Evolutionary conservation across 352 stramenopile species (phyloP), one percentile per base, ranked within the genome.

Genomic region (Globisporangium cystogenes): DNA sequence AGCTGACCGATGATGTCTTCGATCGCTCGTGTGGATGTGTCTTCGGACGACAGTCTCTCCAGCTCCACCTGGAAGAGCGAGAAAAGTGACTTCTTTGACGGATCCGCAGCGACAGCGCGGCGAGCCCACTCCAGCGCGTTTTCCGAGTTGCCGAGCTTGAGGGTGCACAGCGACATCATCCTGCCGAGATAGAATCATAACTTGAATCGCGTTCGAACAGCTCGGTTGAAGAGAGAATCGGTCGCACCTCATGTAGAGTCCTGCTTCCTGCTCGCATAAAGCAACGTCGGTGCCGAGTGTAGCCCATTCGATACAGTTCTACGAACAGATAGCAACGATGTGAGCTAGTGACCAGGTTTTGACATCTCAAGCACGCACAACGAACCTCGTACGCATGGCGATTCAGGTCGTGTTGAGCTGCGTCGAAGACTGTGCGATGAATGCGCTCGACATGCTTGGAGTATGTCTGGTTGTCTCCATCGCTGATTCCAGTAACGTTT

Each of bases 21-120:
- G 11, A 68, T 33, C 4, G 51, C 36, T 20, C 65, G 37, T 1
- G 23, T 51, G 1, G 37, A 5, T 49, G 65, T 29, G 10, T 66
- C 59, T 31, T 43, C 21, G 7, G 23, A 46, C 41, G 59, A 39
- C 15, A 68, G 31, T 1, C 42, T 14, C 27, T 46, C 48, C 14
- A 91, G 48, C 29, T 52, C 58, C 31, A 55, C 72, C 59, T 79
- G 70, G 43, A 91, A 82, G 24, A 82, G 20, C n/a, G 55, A 58
- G 51, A 86, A 77, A 0, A 89, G 37, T 8, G 76, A 92, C 48
- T 76, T 69, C 42, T 87, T 89, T 1, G 74, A 82, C 31, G 59
- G 46, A 26, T 90, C 76, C n/a, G 46, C 42, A n/a, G 33, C 36
- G 39, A 72, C 57, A 39, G 82, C 82, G 53, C 83, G 65, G 29